Evolutionary conservation across 2,329 filamentous ascomycete genomes (phyloP).

Genomic region (Phialemoniopsis sp.): DNA sequence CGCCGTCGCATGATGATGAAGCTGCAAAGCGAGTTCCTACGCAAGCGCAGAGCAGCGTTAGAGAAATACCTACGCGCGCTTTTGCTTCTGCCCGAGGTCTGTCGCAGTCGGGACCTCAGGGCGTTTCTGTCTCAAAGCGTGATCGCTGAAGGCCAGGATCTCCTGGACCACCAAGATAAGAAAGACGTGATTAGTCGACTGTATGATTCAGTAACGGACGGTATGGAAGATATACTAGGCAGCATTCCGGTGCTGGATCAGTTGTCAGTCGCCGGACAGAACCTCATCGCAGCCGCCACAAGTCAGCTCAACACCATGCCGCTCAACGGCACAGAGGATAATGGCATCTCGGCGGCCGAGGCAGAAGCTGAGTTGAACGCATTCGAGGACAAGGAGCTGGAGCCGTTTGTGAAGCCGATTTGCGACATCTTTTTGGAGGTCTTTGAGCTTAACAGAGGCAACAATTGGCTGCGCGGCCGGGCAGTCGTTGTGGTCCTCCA

Average conservation of each 20-base stretch:
- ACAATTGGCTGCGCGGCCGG: slow-evolving; percentile 94
- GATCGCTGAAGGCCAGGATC: slow-evolving; percentile 50
- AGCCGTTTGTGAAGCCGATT: slow-evolving; percentile 97
- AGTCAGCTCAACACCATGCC: slow-evolving; percentile 57
- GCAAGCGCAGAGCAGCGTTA: slow-evolving; percentile 78
- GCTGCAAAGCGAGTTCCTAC: slow-evolving; percentile 90
- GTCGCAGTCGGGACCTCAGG: slow-evolving; percentile 85
- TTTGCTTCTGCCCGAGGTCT: slow-evolving; percentile 84
- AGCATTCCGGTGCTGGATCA: slow-evolving; percentile 96
- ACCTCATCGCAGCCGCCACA: slow-evolving; percentile 74
- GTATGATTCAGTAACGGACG: slow-evolving; percentile 95
- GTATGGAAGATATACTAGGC: slow-evolving; percentile 95
- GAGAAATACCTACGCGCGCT: slow-evolving; percentile 83
- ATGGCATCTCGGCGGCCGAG: slow-evolving; percentile 54
- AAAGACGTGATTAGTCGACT: slow-evolving; percentile 89
- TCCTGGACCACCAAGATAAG: slow-evolving; percentile 59
- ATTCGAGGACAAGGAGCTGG: slow-evolving; percentile 83
- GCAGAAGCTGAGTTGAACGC: slow-evolving; percentile 92
- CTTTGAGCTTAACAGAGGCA: slow-evolving; percentile 90
- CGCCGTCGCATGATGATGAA: slow-evolving; percentile 92
- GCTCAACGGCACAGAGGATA: slow-evolving; percentile 46
- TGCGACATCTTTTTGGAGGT: slow-evolving; percentile 96
- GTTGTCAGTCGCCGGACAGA: slow-evolving; percentile 87
- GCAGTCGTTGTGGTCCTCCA: slow-evolving; percentile 96
- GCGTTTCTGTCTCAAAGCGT: slow-evolving; percentile 90